Evolutionary conservation across 2,329 filamentous ascomycete species (phyloP), one percentile per base, ranked within the genome.

Genomic region (Bimuria novae-zelandiae): DNA sequence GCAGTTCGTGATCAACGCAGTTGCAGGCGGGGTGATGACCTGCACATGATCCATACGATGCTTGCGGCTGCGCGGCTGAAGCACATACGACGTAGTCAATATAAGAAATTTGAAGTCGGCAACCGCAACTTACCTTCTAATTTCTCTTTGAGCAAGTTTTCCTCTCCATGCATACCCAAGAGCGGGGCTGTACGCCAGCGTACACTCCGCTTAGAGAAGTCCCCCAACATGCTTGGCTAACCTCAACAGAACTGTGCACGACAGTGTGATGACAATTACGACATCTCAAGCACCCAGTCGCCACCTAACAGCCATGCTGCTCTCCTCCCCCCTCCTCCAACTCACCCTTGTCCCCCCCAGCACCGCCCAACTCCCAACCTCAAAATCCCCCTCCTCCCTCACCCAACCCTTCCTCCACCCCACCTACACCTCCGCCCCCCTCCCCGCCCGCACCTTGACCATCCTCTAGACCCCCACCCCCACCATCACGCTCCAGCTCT

Each of bases 241-340:
- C 1, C 30, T 23, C 14, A 32, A 3, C 3, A 33, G 21, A 11
- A 29, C 41, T 22, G 16, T 22, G 4, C 6, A 45, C 12, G 30
- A 17, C 19, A 25, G 14, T 12, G 17, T 7, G 27, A 16, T 10
- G 3, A 8, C 3, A 17, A 36, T 12, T 14, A 25, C 25, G 8
- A 25, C 7, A 32, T 22, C 25, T 7, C 25, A 21, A n/a, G 16
- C 30, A 10, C 16, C 27, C 27, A 7, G 11, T 17, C 42, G 11
- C 6, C 30, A 35, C 14, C 4, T 17, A 14, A n/a, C 17, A 27
- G 61, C 68, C 71, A 86, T 87, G 23, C 30, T 42, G 7, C 6
- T 39, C 39, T 2, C 33, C 76, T 89, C 89, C 10, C 86, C 87
- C 29, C 81, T 82, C 74, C 84, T 85, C 6, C 2, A 40, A 22